A percentile compares a stretch with the other conserved stretches of the same genome.
Evolutionary conservation across 257 asterid species (phyloP).

Genomic region (Solanum chmielewskii): DNA sequence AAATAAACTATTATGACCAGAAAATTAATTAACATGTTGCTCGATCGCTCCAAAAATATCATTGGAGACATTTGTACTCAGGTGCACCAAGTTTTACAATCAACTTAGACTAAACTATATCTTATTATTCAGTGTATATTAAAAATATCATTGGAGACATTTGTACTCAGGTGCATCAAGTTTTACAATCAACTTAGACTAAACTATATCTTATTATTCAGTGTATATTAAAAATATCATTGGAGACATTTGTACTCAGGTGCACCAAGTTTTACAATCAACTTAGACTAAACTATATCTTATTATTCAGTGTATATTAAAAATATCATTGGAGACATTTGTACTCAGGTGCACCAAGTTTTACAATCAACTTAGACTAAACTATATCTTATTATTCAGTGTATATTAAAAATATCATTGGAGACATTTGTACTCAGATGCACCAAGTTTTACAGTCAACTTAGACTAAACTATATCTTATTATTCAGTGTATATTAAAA

Average conservation of each 20-base stretch:
- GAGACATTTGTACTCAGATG: no score
- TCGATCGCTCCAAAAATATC: no score
- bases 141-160: no score
- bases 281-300: no score
- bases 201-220: not conserved
- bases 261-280: not conserved
- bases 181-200: not conserved
- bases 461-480: no score
- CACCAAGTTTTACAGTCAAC: not conserved
- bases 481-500: not conserved
- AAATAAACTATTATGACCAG: conserved; percentile 18
- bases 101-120: no score
- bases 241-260: no score
- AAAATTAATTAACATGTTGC: not conserved
- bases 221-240: no score
- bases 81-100: not conserved
- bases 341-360: not conserved
- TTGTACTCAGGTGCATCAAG: no score
- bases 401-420: no score
- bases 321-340: no score
- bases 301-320: not conserved
- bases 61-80: no score
- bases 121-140: not conserved
- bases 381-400: not conserved
- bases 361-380: not conserved